Evolutionary conservation across 2,329 filamentous ascomycete genomes (phyloP), one percentile per base, ranked within the genome.

Genomic region (Aspergillus carbonarius): DNA sequence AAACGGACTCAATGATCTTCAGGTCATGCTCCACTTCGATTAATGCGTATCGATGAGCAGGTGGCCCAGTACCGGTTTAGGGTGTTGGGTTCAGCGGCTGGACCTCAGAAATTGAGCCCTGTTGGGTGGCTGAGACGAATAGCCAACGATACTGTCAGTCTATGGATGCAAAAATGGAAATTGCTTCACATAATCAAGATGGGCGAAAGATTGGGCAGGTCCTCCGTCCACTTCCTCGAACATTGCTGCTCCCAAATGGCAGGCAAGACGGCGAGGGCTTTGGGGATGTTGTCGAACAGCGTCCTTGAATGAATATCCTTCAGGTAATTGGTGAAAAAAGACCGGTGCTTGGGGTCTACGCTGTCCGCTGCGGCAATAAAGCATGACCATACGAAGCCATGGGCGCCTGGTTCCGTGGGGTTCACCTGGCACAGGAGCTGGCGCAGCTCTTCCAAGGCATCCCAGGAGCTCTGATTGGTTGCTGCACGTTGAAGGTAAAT

Each of bases 341-440:
- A 53, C 1, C 75, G 65, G 50, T 79, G 74, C 18, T 68, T 68
- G 0, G 71, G 70, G 1, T 72, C 63, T 0, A 66, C 66, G 39
- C 76, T 78, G 55, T 78, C 76, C 0, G 75, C 76, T 0, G 74
- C 75, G 0, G 74, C 76, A 1, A 79, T 69, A 30, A 79, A 79
- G 53, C 72, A 78, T 0, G 73, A 66, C 77, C 77, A 79, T 0
- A 78, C 75, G 0, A 79, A 70, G 1, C 74, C 72, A 40, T 79
- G 76, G 0, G 70, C 68, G 2, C 76, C 75, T 3, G 69, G 68
- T 0, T 66, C 69, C 1, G 66, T 55, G 0, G 67, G 60, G 5
- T 69, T 64, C 5, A 78, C 55, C 5, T 60, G 60, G 1, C 61
- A 32, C 0, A 77, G 68, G 2, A 73, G 68, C 12, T 65, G 57